Conservation (phyloP, 1,284 basidiomycete genomes). For the Heterobasidion parviporum region DNA sequence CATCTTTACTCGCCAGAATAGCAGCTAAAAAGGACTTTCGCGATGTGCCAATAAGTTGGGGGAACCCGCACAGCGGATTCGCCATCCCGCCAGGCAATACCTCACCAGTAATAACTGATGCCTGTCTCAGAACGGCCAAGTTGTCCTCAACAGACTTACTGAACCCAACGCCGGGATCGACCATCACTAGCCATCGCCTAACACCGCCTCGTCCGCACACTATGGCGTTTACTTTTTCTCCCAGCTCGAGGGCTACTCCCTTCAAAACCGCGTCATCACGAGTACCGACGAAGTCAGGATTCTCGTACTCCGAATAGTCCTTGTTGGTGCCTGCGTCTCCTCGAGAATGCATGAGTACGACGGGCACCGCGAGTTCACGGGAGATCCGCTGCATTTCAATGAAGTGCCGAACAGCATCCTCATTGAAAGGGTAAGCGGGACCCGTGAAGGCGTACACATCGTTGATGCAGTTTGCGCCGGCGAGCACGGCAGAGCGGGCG, state of each 20-base stretch:
- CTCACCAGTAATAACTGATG: conserved; percentile 39
- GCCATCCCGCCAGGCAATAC: conserved; percentile 13
- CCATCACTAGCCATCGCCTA: conserved; percentile 83
- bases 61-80: conserved; percentile 58
- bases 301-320: conserved; percentile 55
- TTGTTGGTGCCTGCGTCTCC: conserved; percentile 72
- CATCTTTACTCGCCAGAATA: conserved; percentile 40
- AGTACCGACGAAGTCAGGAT: conserved; percentile 32
- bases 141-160: conserved; percentile 83
- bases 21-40: conserved; percentile 79
- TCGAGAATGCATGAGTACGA: conserved; percentile 92
- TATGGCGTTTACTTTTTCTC: conserved; percentile 57
- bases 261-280: conserved; percentile 42
- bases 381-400: conserved; percentile 61
- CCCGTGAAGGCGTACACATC: conserved; percentile 85
- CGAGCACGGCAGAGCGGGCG: conserved; percentile 67
- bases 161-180: conserved; percentile 94
- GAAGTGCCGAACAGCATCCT: conserved; percentile 29
- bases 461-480: conserved; percentile 92
- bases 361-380: conserved; percentile 53
- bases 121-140: conserved; percentile 55
- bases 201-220: conserved; percentile 72
- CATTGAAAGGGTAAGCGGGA: conserved; percentile 38
- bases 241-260: conserved; percentile 73
- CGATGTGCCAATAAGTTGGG: conserved; percentile 74